These are phyloP conservation scores for Linnemannia exigua DNA, from an alignment of 192 early-diverging fungal species.

Conservation along the genomic window DNA sequence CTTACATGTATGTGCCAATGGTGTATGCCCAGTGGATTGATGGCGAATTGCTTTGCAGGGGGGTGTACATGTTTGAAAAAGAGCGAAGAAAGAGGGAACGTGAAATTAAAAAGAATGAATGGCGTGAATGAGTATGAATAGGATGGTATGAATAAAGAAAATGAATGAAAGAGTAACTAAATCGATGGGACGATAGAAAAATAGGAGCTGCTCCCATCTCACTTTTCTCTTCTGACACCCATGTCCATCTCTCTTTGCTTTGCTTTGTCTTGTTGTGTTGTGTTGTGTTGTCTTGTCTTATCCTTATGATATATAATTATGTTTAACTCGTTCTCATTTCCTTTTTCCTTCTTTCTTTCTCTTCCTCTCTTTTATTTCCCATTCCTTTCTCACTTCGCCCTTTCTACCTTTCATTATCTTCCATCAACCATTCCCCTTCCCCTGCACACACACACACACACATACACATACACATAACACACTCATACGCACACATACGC, in stretches of 20 bases:
- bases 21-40: background rate
- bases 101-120: background rate
- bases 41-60: no score
- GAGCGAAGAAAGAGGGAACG: background rate
- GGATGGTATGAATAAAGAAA: background rate
- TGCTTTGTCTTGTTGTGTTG: background rate
- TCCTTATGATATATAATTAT: slow-evolving; percentile 12
- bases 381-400: background rate
- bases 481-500: background rate
- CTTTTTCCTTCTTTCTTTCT: background rate
- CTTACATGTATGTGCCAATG: background rate
- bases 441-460: background rate
- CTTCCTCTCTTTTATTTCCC: background rate
- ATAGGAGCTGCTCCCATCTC: background rate
- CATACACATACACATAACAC: background rate
- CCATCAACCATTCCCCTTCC: background rate
- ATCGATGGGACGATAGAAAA: background rate
- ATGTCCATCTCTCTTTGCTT: background rate
- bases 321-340: background rate
- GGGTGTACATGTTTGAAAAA: no score
- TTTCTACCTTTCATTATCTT: background rate
- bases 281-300: background rate
- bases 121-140: no score
- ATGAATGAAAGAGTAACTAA: background rate
- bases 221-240: background rate